Conservation (phyloP, 2,329 filamentous ascomycete genomes). For the Rosellinia necatrix region DNA sequence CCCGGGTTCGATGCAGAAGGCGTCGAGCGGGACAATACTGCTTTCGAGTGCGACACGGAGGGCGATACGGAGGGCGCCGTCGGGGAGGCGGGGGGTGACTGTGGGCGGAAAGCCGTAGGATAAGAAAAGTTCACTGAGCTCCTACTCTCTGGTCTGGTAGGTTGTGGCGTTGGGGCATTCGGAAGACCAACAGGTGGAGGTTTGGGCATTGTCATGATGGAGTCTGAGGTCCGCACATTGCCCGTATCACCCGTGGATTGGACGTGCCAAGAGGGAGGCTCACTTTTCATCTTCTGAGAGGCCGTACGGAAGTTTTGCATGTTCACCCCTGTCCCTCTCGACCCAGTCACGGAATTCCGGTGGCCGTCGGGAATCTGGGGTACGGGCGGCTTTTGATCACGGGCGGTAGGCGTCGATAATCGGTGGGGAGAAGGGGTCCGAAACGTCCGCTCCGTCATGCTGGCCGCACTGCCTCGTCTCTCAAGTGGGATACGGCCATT, state of each 20-base stretch:
- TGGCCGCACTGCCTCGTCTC: conserved; percentile 71
- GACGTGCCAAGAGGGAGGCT: conserved; percentile 55
- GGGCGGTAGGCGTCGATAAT: conserved; percentile 41
- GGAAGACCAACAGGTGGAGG: conserved; percentile 38
- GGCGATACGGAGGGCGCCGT: conserved; percentile 27
- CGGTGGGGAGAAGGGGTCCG: conserved; percentile 72
- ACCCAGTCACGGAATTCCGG: conserved; percentile 42
- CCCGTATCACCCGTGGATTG: conserved; percentile 49
- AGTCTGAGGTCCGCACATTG: conserved; percentile 53
- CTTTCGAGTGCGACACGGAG: conserved; percentile 27
- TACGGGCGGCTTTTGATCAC: conserved; percentile 69
- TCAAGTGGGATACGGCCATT: conserved; percentile 53
- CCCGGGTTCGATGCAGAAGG: conserved; percentile 29
- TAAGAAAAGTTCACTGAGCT: conserved; percentile 64
- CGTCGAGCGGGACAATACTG: conserved; percentile 24
- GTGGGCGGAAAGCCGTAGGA: conserved; percentile 50
- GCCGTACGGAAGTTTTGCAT: conserved; percentile 57
- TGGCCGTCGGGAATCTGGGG: conserved; percentile 65
- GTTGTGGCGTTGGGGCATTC: conserved; percentile 35
- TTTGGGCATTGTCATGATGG: conserved; percentile 45
- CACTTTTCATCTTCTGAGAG: conserved; percentile 54
- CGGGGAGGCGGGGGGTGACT: conserved; percentile 46
- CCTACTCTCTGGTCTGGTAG: conserved; percentile 53
- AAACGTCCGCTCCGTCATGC: conserved; percentile 90
- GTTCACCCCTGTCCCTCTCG: conserved; percentile 49